Evolutionary conservation across 192 early-diverging fungal species (phyloP), one percentile per base, ranked within the genome.

Genomic region (Linnemannia schmuckeri): DNA sequence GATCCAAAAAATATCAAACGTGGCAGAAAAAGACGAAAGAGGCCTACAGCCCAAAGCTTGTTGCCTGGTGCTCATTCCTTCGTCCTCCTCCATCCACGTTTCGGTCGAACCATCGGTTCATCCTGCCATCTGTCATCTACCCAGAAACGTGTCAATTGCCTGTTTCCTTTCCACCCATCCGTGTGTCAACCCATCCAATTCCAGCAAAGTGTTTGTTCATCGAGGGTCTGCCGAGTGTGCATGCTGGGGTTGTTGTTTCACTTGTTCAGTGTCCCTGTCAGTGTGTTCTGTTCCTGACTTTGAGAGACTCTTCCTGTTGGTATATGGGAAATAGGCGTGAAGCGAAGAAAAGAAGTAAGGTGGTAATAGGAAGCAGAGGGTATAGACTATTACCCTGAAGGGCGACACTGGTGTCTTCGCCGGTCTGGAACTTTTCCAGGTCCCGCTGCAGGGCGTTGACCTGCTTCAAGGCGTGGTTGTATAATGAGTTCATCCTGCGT

Each of bases 401-500:
- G 46, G 91, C 92, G 41, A 89, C 91, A 55, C 90, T 91, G 57
- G 88, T 77, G 75, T 93, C 92, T 74, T 93, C 90, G 20, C 88
- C 91, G 17, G 87, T 84, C 63, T 89, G 88, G 77, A 93, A 93
- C 71, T 90, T 92, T 46, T 88, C 88, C 6, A 93, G 76, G 47
- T 93, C 91, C 66, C 83, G 88, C 76, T 89, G 85, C 55, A 93
- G 44, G 35, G 89, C 82, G 46, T 91, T 88, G 37, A 89, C 87
- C 84, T 93, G 92, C 77, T 92, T 93, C 54, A 93, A 76, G 13
- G 92, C 91, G 76, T 91, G 89, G 74, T 93, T 93, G 74, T 93
- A 92, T 42, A 90, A 72, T 9, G 90, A 92, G 74, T 93, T 93
- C 92, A 93, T 93, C 30, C 18, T 57, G 10, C 6, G 33, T 27